Conservation (phyloP, 169 alveolate species). For the Theileria equi region DNA sequence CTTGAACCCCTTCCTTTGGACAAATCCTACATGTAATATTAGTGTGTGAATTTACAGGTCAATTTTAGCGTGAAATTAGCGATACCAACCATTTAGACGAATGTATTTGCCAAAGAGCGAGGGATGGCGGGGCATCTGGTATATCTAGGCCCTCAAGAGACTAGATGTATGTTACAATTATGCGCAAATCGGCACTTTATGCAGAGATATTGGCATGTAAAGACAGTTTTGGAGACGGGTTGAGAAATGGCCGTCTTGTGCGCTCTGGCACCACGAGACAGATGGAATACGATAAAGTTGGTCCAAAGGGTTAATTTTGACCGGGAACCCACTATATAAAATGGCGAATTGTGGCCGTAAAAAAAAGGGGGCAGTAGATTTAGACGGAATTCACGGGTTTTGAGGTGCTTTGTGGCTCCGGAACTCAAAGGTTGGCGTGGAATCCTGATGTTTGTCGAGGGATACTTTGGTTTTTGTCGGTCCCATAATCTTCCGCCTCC, state of each 20-base stretch:
- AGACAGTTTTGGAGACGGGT: no score
- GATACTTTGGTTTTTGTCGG: no score
- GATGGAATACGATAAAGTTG: no score
- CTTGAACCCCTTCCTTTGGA: slow-evolving; percentile 74
- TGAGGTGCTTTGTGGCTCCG: no score
- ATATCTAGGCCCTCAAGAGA: not conserved
- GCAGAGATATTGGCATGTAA: not conserved
- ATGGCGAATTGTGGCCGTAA: no score
- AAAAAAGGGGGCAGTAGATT: no score
- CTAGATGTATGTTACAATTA: not conserved
- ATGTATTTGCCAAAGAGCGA: slow-evolving; percentile 74
- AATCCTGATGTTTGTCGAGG: no score
- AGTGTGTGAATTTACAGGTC: not conserved
- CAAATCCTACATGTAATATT: slow-evolving; percentile 9
- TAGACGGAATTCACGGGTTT: no score
- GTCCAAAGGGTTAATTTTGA: no score
- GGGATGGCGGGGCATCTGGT: slow-evolving; percentile 68
- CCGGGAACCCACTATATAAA: no score
- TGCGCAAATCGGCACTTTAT: not conserved
- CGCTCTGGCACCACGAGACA: not conserved
- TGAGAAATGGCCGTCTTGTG: not conserved
- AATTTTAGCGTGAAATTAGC: not conserved
- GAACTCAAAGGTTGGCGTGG: no score
- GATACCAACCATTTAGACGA: slow-evolving; percentile 69
- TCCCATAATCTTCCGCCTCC: no score